Percentiles rank a stretch among this genome's conserved stretches.
Conservation (phyloP, 108 stramenopile genomes). For the Cyclotella atomus region DNA sequence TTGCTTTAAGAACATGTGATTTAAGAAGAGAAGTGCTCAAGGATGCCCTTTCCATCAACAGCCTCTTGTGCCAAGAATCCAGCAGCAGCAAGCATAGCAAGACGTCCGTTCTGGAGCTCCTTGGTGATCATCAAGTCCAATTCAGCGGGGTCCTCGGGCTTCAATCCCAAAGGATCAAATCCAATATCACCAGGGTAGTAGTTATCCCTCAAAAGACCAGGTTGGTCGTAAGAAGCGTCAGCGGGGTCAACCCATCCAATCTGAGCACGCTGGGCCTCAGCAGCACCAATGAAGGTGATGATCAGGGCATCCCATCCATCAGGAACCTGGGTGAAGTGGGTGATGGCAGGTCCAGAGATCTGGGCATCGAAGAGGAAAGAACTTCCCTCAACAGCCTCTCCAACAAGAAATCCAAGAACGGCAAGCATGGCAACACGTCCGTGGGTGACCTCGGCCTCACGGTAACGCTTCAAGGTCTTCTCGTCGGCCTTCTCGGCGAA, state of each 20-base stretch:
- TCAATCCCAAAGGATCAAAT: constrained; percentile 88
- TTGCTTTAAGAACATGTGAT: neutral
- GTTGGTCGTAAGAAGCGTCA: constrained; percentile 52
- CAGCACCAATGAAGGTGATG: constrained; percentile 64
- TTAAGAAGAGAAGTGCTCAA: constrained; percentile 59
- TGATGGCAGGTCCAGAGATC: constrained; percentile 89
- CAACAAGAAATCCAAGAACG: constrained; percentile 46
- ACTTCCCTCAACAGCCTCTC: constrained; percentile 76
- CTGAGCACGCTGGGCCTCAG: constrained; percentile 51
- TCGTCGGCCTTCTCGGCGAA: constrained; percentile 76
- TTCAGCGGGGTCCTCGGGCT: constrained; percentile 73
- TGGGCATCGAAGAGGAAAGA: constrained; percentile 81
- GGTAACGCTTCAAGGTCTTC: constrained; percentile 78
- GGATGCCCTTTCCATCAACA: constrained; percentile 73
- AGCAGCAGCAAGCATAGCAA: constrained; percentile 42
- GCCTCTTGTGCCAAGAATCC: constrained; percentile 48
- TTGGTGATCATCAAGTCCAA: constrained; percentile 68
- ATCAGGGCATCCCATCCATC: constrained; percentile 67
- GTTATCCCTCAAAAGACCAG: constrained; percentile 32
- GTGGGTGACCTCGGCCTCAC: constrained; percentile 89
- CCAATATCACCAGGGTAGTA: constrained; percentile 84
- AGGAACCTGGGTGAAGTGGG: constrained; percentile 83
- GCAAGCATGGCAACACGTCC: constrained; percentile 77
- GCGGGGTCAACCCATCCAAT: constrained; percentile 75
- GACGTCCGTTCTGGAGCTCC: constrained; percentile 47